Evolutionary conservation across 2,329 filamentous ascomycete genomes (phyloP).

Genomic region (Neocatenulostroma microsporum): DNA sequence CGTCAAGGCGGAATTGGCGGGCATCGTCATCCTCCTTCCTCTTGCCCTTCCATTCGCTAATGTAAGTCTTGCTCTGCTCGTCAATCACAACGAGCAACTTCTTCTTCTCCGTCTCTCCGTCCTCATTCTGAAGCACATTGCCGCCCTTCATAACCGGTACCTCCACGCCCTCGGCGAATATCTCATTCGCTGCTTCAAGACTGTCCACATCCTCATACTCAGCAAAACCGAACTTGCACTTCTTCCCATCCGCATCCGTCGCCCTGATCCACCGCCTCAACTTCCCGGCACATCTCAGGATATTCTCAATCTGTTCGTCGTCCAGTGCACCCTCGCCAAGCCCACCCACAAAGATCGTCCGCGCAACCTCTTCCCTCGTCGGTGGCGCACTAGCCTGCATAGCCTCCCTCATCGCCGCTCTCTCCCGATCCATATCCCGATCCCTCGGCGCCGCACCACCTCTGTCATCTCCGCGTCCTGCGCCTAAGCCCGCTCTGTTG

Average conservation of each 20-base stretch:
- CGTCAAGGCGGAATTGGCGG: conserved; percentile 60
- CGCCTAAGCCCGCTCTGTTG: conserved; percentile 47
- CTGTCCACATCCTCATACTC: conserved; percentile 90
- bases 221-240: conserved; percentile 85
- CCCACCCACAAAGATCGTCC: conserved; percentile 82
- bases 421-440: conserved; percentile 51
- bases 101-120: conserved; percentile 30
- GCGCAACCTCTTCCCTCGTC: conserved; percentile 80
- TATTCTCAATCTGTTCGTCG: conserved; percentile 69
- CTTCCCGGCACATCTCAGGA: conserved; percentile 65
- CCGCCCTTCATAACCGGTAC: conserved; percentile 62
- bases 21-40: conserved; percentile 53
- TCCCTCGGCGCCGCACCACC: no score
- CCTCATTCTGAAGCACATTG: conserved; percentile 33
- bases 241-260: conserved; percentile 69
- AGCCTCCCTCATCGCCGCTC: conserved; percentile 24
- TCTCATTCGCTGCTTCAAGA: conserved; percentile 73
- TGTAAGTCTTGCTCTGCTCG: conserved; percentile 70
- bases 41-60: conserved; percentile 69
- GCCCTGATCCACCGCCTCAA: conserved; percentile 79
- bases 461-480: conserved; percentile 31
- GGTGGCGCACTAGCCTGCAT: conserved; percentile 58
- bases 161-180: conserved; percentile 66
- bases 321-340: conserved; percentile 71
- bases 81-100: conserved; percentile 58